Evolutionary conservation across 257 asterid species (phyloP).

Genomic region (Petunia secreta): DNA sequence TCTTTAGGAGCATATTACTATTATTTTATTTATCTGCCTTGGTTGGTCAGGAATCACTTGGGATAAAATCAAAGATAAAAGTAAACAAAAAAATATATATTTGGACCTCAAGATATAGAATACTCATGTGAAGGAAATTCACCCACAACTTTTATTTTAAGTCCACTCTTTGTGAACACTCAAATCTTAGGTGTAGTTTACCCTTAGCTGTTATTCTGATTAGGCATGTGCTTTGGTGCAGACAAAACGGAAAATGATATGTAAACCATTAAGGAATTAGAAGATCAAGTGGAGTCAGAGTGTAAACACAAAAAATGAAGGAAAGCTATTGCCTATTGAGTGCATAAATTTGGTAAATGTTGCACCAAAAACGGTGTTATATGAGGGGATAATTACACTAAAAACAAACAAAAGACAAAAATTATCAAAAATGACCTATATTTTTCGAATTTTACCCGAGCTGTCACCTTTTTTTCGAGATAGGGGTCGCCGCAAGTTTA

Average conservation of each 20-base stretch:
- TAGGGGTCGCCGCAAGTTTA: too few species aligned
- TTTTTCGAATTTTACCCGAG: too few species aligned
- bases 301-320: background rate
- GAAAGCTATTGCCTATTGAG: background rate
- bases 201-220: too few species aligned
- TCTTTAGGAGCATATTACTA: too few species aligned
- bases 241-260: background rate
- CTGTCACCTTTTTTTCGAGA: too few species aligned
- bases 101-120: background rate
- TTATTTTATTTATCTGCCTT: too few species aligned
- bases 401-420: too few species aligned
- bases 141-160: background rate
- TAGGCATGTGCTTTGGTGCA: background rate
- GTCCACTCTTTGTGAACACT: background rate
- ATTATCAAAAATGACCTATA: too few species aligned
- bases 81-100: background rate
- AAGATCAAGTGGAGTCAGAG: slow-evolving; percentile 6
- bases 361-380: background rate
- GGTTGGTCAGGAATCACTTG: too few species aligned
- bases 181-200: background rate
- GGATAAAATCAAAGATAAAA: too few species aligned
- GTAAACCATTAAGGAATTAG: background rate
- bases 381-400: too few species aligned
- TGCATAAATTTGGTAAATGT: slow-evolving; percentile 14
- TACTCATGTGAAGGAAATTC: background rate